These are phyloP conservation scores for Diplosphaera chodatii DNA, from an alignment of 139 green algal genomes.

Conservation along the genomic window DNA sequence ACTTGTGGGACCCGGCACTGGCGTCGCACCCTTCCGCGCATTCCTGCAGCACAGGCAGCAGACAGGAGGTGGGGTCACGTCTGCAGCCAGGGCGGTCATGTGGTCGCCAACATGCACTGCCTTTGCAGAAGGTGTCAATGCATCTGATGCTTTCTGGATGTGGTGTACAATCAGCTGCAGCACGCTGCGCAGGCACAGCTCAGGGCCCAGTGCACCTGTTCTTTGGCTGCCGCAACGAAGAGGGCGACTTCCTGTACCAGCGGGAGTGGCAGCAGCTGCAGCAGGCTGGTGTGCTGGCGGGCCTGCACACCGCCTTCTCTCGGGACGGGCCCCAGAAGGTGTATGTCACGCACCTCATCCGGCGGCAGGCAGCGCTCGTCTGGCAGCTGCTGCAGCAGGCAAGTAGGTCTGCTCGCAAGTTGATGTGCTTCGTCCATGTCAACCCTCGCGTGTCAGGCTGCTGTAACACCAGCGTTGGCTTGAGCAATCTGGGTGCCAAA, in stretches of 20 bases:
- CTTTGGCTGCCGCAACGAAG: conserved; percentile 76
- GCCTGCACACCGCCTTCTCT: conserved; percentile 73
- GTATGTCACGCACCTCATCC: conserved; percentile 79
- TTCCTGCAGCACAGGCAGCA: conserved; percentile 66
- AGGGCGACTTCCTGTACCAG: conserved; percentile 75
- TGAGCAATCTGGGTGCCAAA: too few species aligned
- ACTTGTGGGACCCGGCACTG: conserved; percentile 74
- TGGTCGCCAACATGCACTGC: too few species aligned
- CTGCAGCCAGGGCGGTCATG: too few species aligned
- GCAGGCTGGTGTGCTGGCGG: conserved; percentile 40
- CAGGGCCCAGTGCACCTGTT: conserved; percentile 59
- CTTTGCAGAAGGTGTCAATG: too few species aligned
- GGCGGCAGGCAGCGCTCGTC: conserved; percentile 42
- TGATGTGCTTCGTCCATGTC: too few species aligned
- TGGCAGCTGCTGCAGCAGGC: conserved; percentile 56
- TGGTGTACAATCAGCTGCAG: too few species aligned
- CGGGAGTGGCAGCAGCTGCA: conserved; percentile 57
- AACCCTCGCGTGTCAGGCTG: too few species aligned
- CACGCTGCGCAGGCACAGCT: conserved; percentile 10
- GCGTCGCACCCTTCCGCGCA: conserved; percentile 78
- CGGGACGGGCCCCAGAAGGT: conserved; percentile 51
- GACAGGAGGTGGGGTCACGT: not conserved
- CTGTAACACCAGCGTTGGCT: too few species aligned
- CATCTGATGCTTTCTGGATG: too few species aligned
- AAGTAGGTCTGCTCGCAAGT: too few species aligned